Evolutionary conservation across 345 rosid species (phyloP), one percentile per base, ranked within the genome.

Genomic region (Sonneratia caseolaris): DNA sequence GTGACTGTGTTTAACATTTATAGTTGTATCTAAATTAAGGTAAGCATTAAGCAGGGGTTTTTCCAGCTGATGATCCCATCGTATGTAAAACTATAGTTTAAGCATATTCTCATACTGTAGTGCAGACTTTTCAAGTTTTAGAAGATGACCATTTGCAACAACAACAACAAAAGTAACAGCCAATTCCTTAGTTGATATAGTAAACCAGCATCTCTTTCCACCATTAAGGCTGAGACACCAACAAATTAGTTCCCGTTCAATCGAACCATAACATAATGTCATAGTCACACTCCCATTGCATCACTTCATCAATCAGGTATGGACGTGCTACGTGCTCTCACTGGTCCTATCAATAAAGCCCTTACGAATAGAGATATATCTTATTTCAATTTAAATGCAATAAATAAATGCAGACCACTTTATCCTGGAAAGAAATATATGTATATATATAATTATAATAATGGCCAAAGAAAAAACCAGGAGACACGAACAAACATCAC

Each of bases 401-500:
- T 35, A 13, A 13, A 62, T 35, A 13, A 62, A 27, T 9, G 38
- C 18, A 27, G 37, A 18, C 38, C 66, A 62, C 4, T 7, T 4
- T 14, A 35, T 27, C 32, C 38, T 18, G 21, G 12, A 40, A 16
- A 57, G 19, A 16, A 22, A 71, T 18, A 47, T 47, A 9, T 8
- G 32, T 18, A 37, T 15, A 45, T 15, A 45, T 27, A 27, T 27
- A 27, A 27, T 27, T 53, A 7, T 7, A 19, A 11, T 18, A 11
- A 22, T n/a, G 22, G 21, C 65, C 38, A 14, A 53, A 56, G 12
- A n/a, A 35, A 22, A 51, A 47, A 32, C 16, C 4, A 64, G 69
- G 11, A 16, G 12, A 61, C 35, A 56, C 15, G 59, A 38, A 73
- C 68, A 42, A 68, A 68, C 45, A 48, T 75, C 56, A 89, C 89